Base-by-base conservation (phyloP, 2,329 filamentous ascomycete genomes). In the Ceratocystis colombiana region DNA sequence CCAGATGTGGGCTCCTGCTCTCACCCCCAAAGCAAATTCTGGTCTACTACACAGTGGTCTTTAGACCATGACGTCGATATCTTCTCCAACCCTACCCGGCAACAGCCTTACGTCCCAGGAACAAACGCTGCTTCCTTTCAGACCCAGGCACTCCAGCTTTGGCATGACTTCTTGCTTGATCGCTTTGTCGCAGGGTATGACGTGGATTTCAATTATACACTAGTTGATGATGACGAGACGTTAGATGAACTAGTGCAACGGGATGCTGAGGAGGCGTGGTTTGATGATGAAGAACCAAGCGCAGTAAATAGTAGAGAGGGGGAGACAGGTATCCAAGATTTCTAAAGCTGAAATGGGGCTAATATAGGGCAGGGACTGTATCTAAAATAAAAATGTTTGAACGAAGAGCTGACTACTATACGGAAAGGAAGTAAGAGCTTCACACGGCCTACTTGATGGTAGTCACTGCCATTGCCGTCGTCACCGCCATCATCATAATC, bases 131-230 rank as follows among this genome's bases (percentile, higher is more conserved):
- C 37, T 0, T 12, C 53, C n/a, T 12, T 50, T n/a, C 59, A 84
- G 71, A 84, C 86, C 64, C 86, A 90, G 61, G 91, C 87, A 0
- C 77, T 79, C 63, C 78, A 80, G 68, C 80, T 84, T 68, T 96
- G 91, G 91, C 77, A 78, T 45, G 83, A 83, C 67, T 88, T 88
- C 71, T 84, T 96, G 77, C 82, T 83, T 44, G 78, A 87, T 70
- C 81, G 90, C 45, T 96, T 96, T 71, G 75, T 96, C 37, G 77
- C 80, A 22, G 91, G 91, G 0, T 80, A 81, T 5, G 91, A 95
- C 72, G 79, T 81, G 1, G 90, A 95, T 61, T 93, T 95, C 71
- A 87, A 93, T 68, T 96, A 96, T 72, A 74, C 71, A 1, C 71
- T 70, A 2, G 86, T 96, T 4, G 91, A 96, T 72, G 77, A 78